Conservation (phyloP, 352 stramenopile species). For the Globisporangium splendens region DNA sequence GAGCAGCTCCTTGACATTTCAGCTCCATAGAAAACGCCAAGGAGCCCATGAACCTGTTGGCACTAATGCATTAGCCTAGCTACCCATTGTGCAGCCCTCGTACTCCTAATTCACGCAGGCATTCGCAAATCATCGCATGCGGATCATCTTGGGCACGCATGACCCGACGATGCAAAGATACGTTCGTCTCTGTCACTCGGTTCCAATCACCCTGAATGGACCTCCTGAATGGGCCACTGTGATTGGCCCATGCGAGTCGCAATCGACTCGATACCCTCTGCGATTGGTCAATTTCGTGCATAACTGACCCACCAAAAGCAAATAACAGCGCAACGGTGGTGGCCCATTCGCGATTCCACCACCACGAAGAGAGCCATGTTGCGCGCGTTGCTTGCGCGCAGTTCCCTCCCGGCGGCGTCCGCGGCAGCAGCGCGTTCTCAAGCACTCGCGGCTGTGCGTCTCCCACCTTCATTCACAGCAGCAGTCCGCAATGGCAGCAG, state of each 20-base stretch:
- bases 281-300: conserved; percentile 19
- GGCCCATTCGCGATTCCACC: background rate
- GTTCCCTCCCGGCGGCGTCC: background rate
- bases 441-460: background rate
- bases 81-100: too few species aligned
- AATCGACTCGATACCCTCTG: background rate
- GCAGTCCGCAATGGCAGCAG: background rate
- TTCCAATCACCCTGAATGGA: background rate
- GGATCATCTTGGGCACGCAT: too few species aligned
- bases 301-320: conserved; percentile 30
- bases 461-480: background rate
- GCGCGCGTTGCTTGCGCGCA: conserved; percentile 10
- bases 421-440: background rate
- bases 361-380: conserved; percentile 11
- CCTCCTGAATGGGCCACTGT: conserved; percentile 8
- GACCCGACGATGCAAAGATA: too few species aligned
- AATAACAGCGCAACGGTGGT: conserved; percentile 16
- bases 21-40: too few species aligned
- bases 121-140: too few species aligned
- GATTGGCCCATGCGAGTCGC: conserved; percentile 12
- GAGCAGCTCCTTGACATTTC: too few species aligned
- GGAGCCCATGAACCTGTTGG: too few species aligned
- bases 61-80: too few species aligned
- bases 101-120: too few species aligned
- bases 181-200: too few species aligned